Base-by-base conservation (phyloP, 176 grass and related monocot genomes). In the Puya raimondii region DNA sequence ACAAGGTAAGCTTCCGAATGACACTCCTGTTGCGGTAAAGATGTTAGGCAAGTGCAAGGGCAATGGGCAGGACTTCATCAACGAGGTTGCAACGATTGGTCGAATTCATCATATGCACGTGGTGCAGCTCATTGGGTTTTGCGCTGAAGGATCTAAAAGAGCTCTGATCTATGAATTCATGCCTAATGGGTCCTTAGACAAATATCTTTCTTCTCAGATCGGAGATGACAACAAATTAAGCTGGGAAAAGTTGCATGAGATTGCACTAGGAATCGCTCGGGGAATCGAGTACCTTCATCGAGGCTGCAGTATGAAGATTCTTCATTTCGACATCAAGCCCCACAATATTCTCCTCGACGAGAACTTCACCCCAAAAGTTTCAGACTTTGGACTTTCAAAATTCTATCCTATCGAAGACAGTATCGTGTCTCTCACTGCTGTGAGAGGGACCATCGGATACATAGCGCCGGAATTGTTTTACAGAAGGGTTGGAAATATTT, bases 401-500 rank as follows among this genome's bases (percentile, higher is more conserved):
- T 33, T 72, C 1, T 58, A 59, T 53, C 70, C 69, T 21, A 14
- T 27, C 6, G 52, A 25, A 20, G 27, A 42, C 2, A 72, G 70
- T 16, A 27, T 26, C 2, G 23, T 72, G 25, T 72, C 70, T 2
- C 9, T 58, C 13, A 57, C 51, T 0, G 11, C 23, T 18, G 51
- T 23, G 11, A 53, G 53, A 58, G 70, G 68, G 10, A 70, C 68
- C 4, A 59, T 59, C 16, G 81, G 74, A 18, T 83, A 78, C 66
- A 78, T 83, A 16, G 74, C 81, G 51, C 81, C 81, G 1, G 81
- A 83, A 61, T 59, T 59, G 20, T 59, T 59, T 18, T 83, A 83
- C 13, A 20, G 72, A 14, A 64, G 72, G 10, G 23, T 70, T 13
- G 81, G 81, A 33, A 66, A 83, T 20, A 72, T 83, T 11, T 76